Conservation (phyloP, 495 filamentous ascomycete species). For the Xylaria grammica region DNA sequence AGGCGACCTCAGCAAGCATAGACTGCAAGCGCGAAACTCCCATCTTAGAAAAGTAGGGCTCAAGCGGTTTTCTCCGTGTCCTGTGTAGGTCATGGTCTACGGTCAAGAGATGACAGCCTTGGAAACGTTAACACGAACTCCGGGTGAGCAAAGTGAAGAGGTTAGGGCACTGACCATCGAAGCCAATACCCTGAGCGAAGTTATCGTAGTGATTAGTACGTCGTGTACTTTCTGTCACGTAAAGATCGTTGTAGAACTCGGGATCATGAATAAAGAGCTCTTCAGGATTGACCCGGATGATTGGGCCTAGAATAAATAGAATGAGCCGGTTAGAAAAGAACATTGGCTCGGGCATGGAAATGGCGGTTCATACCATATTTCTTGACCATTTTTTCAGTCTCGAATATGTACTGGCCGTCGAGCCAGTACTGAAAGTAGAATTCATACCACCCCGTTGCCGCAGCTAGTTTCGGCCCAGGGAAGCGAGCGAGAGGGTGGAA, state of each 20-base stretch:
- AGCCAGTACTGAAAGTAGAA: constrained; percentile 16
- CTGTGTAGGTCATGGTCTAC: constrained; percentile 30
- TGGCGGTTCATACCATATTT: constrained; percentile 31
- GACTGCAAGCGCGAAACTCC: constrained; percentile 27
- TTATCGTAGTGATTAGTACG: constrained; percentile 20
- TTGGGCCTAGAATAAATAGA: constrained; percentile 45
- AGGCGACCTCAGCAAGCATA: constrained; percentile 20
- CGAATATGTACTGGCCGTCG: constrained; percentile 40
- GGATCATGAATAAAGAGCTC: constrained; percentile 58
- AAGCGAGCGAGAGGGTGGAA: constrained; percentile 56
- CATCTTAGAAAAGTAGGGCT: constrained; percentile 28
- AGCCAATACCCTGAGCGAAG: constrained; percentile 11
- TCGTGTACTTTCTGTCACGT: constrained; percentile 29
- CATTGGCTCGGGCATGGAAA: not conserved
- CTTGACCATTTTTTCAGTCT: constrained; percentile 48
- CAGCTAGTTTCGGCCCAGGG: constrained; percentile 59
- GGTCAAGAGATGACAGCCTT: constrained; percentile 22
- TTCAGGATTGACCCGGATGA: constrained; percentile 57
- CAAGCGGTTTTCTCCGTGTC: constrained; percentile 26
- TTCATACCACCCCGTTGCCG: constrained; percentile 54
- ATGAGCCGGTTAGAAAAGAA: not conserved
- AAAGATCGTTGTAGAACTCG: constrained; percentile 43
- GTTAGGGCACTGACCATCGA: constrained; percentile 3
- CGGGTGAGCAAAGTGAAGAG: not conserved
- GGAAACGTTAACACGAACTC: not conserved